Percentiles rank a stretch among this genome's conserved stretches.
Conservation (phyloP, 2,329 filamentous ascomycete species). For the Cercospora citrullina region DNA sequence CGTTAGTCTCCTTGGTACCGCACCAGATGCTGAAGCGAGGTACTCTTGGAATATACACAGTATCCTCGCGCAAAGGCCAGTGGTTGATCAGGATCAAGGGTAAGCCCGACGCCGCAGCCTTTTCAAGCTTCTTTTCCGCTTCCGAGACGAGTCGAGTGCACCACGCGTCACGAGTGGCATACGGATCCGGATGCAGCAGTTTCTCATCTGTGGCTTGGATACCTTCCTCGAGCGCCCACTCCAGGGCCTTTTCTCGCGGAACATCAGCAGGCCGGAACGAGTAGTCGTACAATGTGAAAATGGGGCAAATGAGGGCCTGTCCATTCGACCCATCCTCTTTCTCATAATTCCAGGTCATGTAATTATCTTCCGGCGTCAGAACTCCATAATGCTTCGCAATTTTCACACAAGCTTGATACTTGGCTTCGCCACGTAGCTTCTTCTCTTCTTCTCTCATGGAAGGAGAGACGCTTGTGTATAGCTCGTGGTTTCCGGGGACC, state of each 20-base stretch:
- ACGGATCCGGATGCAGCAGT: conserved; percentile 49
- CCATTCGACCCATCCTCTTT: conserved; percentile 49
- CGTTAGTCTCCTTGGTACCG: conserved; percentile 49
- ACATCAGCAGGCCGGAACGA: conserved; percentile 56
- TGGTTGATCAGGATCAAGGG: conserved; percentile 49
- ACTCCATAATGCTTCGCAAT: conserved; percentile 55
- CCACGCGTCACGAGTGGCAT: conserved; percentile 48
- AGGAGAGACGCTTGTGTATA: conserved; percentile 53
- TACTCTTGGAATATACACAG: conserved; percentile 46
- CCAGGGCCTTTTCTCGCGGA: conserved; percentile 49
- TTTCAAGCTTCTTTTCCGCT: conserved; percentile 44
- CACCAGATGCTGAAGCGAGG: conserved; percentile 51
- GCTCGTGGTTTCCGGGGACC: conserved; percentile 60
- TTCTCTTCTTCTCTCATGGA: conserved; percentile 36
- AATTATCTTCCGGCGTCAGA: conserved; percentile 59
- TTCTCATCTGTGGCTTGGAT: conserved; percentile 51
- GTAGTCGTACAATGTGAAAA: conserved; percentile 63
- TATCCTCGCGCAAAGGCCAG: conserved; percentile 50
- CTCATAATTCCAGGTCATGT: conserved; percentile 48
- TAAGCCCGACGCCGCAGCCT: conserved; percentile 33
- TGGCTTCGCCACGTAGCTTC: conserved; percentile 51
- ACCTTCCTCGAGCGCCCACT: conserved; percentile 49
- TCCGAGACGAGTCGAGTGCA: conserved; percentile 46
- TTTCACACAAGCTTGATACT: conserved; percentile 58
- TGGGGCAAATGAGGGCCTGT: conserved; percentile 54